Evolutionary conservation across 768 basidiomycete species (phyloP).

Genomic region (Cyclocybe cylindracea): DNA sequence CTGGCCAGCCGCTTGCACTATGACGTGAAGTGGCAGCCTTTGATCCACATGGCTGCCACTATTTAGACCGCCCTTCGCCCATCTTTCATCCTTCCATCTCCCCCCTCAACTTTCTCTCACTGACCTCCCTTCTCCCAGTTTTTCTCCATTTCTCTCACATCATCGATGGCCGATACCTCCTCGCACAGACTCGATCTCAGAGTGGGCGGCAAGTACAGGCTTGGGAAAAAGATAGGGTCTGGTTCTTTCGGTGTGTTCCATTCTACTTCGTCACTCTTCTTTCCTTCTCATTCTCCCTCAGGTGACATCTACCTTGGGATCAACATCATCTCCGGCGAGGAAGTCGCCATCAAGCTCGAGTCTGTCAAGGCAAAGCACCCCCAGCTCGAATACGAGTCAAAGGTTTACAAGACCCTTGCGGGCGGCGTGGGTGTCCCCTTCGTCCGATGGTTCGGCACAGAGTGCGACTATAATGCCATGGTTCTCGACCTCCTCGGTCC

Average conservation of each 20-base stretch:
- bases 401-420: conserved; percentile 96
- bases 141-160: conserved; percentile 18
- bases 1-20: conserved; percentile 30
- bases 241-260: conserved; percentile 87
- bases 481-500: conserved; percentile 95
- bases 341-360: conserved; percentile 99
- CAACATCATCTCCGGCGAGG: conserved; percentile 99
- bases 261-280: conserved; percentile 1
- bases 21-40: conserved; percentile 37
- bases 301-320: conserved; percentile 99
- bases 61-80: conserved; percentile 32
- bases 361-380: conserved; percentile 99
- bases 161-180: conserved; percentile 70
- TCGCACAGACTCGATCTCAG: conserved; percentile 81
- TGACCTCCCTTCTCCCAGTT: conserved; percentile 18
- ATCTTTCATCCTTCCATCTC: conserved; percentile 21
- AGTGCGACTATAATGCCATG: conserved; percentile 99
- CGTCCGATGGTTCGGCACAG: conserved; percentile 91
- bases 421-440: conserved; percentile 99
- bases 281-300: conserved; percentile 28
- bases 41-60: conserved; percentile 45
- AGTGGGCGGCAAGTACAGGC: conserved; percentile 93
- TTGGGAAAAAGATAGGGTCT: conserved; percentile 99
- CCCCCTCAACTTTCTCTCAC: conserved; percentile 12
- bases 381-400: conserved; percentile 98